These are phyloP conservation scores for Pneumocystis canis DNA, from an alignment of 1,139 yeast species.

Conservation along the genomic window DNA sequence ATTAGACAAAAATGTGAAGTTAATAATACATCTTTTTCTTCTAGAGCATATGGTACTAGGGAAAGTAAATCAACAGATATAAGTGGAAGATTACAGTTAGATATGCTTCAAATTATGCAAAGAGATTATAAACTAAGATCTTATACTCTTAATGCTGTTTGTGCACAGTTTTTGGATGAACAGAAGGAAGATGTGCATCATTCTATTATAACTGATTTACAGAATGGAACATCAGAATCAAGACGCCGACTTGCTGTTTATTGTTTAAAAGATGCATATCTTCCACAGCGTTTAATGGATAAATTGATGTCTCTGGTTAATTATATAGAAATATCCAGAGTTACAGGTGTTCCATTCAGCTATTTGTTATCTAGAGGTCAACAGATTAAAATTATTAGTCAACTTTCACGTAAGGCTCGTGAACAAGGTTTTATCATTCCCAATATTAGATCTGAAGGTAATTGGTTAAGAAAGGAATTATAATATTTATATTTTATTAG, in stretches of 20 bases:
- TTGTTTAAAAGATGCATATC: constrained; percentile 89
- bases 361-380: constrained; percentile 84
- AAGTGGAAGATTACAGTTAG: constrained; percentile 92
- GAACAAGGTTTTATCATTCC: constrained; percentile 80
- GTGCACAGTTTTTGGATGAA: constrained; percentile 84
- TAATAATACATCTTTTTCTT: constrained; percentile 70
- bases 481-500: constrained; percentile 15
- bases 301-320: constrained; percentile 92
- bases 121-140: constrained; percentile 90
- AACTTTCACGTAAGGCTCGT: constrained; percentile 79
- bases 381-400: constrained; percentile 93
- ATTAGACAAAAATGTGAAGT: constrained; percentile 54
- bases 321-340: constrained; percentile 98
- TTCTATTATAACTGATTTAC: constrained; percentile 86
- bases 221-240: constrained; percentile 82
- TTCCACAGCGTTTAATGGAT: constrained; percentile 75
- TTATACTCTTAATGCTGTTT: constrained; percentile 86
- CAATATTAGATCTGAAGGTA: constrained; percentile 63
- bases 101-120: constrained; percentile 80
- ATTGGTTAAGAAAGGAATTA: background rate
- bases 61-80: constrained; percentile 84
- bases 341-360: constrained; percentile 95
- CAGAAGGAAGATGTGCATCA: constrained; percentile 98
- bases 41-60: constrained; percentile 92
- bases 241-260: constrained; percentile 92